Evolutionary conservation across 257 asterid genomes (phyloP), one percentile per base, ranked within the genome.

Genomic region (Oldenlandia corymbosa): DNA sequence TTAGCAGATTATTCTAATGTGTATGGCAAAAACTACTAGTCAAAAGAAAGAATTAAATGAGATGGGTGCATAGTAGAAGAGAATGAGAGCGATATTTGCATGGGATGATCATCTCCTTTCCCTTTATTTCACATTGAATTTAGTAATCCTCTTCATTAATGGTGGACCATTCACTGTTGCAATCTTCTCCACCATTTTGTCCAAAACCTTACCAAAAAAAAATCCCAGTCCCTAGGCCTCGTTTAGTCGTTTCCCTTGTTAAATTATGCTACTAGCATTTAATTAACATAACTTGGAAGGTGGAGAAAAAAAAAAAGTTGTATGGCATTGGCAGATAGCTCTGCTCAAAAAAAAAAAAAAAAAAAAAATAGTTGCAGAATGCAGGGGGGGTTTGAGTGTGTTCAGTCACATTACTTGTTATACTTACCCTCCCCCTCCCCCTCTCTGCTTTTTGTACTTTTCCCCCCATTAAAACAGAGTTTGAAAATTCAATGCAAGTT

Each of bases 221-320:
- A 34, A 34, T 56, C 31, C 75, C 16, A 70, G 69, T 58, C 45
- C 64, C 72, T 36, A 53, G 51, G 68, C 58, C 37, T 21, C 41
- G 20, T 57, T n/a, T n/a, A n/a, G n/a, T n/a, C n/a, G n/a, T n/a
- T n/a, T n/a, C n/a, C n/a, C n/a, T n/a, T n/a, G n/a, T n/a, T n/a
- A n/a, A n/a, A n/a, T n/a, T n/a, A n/a, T n/a, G n/a, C n/a, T 57
- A 26, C 39, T 1, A 1, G 20, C 48, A 56, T 62, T 71, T 50
- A 73, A 39, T 73, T 72, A 43, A 21, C 75, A 75, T 69, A 74
- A 52, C 58, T 47, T 58, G 54, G 62, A 65, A 57, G 79, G 9
- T 56, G n/a, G n/a, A n/a, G n/a, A n/a, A n/a, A n/a, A n/a, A n/a
- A n/a, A n/a, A 74, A 74, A 60, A 60, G 65, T 64, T 58, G 53